Conservation (phyloP, 163 green algal genomes). For the Scenedesmus sp. region DNA sequence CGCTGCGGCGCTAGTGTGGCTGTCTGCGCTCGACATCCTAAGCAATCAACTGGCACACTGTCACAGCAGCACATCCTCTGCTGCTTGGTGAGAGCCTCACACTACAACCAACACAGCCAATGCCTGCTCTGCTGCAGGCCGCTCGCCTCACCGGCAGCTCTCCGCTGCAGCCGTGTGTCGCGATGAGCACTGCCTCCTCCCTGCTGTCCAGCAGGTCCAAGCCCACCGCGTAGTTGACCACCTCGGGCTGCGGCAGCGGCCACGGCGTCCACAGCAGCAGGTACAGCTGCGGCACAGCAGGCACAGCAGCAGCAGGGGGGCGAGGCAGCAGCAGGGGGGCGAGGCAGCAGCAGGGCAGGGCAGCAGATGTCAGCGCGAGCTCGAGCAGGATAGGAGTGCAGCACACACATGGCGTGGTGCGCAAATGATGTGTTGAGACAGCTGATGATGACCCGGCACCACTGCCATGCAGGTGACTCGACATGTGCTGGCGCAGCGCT, state of each 20-base stretch:
- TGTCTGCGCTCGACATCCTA: no score
- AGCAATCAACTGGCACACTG: no score
- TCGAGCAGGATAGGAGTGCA: background rate
- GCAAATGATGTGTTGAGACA: no score
- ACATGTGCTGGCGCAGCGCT: no score
- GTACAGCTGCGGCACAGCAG: constrained; percentile 19
- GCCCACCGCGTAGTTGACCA: constrained; percentile 40
- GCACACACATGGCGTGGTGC: no score
- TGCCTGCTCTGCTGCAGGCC: background rate
- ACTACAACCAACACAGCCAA: background rate
- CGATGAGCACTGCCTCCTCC: constrained; percentile 19
- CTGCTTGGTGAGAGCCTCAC: background rate
- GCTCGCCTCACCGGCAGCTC: background rate
- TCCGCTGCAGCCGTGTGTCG: background rate
- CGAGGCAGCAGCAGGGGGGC: background rate
- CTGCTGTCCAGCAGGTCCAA: constrained; percentile 46
- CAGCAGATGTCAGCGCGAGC: no score
- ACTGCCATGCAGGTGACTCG: no score
- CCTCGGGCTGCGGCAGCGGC: constrained; percentile 40
- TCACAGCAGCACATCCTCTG: background rate
- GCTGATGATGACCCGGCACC: no score
- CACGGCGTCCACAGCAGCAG: constrained; percentile 48
- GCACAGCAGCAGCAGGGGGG: background rate
- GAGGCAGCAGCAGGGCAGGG: background rate
- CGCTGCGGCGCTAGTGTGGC: no score